phyloP scores from a whole-genome alignment of 768 basidiomycete genomes.

The Cyclocybe cylindracea region DNA sequence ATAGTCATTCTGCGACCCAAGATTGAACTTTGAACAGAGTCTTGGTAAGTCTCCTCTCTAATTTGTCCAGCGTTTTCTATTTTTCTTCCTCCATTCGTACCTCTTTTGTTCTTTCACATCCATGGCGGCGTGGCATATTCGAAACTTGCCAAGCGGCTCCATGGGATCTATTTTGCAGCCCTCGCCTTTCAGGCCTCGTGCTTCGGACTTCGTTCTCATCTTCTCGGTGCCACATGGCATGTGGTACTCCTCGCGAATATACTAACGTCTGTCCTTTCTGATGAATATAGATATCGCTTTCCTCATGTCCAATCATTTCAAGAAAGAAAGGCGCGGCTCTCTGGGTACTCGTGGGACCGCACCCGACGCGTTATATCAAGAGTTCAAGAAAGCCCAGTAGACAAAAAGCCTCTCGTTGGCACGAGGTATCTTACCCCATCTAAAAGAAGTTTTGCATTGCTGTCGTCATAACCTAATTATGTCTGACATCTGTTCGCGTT shows the following conservation, averaged over 20 bases:
- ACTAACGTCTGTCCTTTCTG: not conserved
- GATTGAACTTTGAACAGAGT: constrained; percentile 92
- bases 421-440: not conserved
- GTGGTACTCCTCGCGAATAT: not conserved
- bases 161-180: not conserved
- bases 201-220: too few species aligned
- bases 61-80: not conserved
- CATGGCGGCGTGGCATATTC: not conserved
- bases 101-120: not conserved
- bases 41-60: constrained; percentile 58
- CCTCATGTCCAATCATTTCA: constrained; percentile 36
- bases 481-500: too few species aligned
- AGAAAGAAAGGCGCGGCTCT: constrained; percentile 21
- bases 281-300: constrained; percentile 30
- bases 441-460: not conserved
- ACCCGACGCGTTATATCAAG: constrained; percentile 14
- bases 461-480: not conserved
- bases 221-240: too few species aligned
- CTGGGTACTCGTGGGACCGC: not conserved
- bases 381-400: constrained; percentile 17
- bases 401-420: too few species aligned
- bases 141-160: not conserved
- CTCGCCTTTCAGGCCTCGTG: not conserved
- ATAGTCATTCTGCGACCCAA: constrained; percentile 91
- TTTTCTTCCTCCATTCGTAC: not conserved